Evolutionary conservation across 2,329 filamentous ascomycete species (phyloP), one percentile per base, ranked within the genome.

Genomic region (Colletotrichum magnum): DNA sequence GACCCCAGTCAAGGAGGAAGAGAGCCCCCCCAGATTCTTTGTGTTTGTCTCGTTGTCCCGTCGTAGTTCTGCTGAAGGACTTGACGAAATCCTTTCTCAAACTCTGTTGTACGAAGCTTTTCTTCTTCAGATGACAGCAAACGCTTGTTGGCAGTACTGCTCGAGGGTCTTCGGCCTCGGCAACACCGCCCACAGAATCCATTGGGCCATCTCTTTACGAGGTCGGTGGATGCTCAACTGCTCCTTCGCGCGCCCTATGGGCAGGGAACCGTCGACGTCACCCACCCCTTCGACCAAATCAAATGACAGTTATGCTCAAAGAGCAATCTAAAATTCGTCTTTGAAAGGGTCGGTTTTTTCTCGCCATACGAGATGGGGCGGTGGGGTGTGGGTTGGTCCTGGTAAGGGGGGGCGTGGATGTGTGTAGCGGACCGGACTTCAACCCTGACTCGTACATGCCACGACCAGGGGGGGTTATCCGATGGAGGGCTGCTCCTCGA

Each of bases 331-430:
- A 69, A 60, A 47, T 69, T 66, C 15, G 45, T 3, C 61, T 60
- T 50, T 59, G 50, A 47, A 66, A 36, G 32, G 32, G 32, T 28
- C 56, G 54, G 66, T 39, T 60, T 66, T 56, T 36, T 36, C 32
- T 36, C 32, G 32, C 32, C 66, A 69, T 69, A 69, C 66, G 66
- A 69, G 66, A 69, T 69, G 66, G 66, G 60, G 66, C 66, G 24
- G 66, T 65, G 66, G 66, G 56, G 65, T 64, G 18, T 15, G 21
- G 32, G 32, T 36, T 36, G 41, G 63, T 24, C 39, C 39, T 45
- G 43, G 21, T 24, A 56, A 50, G 51, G 51, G 62, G 62, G 64
- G 51, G 39, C 21, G 21, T 24, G 21, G 21, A 24, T 24, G 21
- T 45, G 52, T 36, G 32, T 6, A 36, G 32, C 32, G 32, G 28